phyloP scores from a whole-genome alignment of 139 green algal genomes.

The Ostreobium quekettii region DNA sequence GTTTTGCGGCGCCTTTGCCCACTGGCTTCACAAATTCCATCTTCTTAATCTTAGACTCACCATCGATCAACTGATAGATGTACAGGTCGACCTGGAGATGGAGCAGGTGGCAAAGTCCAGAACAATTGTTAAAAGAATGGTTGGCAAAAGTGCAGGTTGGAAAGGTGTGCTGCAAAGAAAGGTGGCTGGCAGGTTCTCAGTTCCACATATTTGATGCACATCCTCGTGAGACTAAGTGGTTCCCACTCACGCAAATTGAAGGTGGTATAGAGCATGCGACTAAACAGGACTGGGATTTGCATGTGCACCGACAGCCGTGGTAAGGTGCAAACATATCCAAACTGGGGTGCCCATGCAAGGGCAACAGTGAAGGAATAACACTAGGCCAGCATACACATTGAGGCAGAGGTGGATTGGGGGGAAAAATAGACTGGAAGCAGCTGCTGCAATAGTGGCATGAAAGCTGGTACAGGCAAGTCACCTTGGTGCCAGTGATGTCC shows the following conservation, averaged over 20 bases:
- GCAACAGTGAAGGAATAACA: too few relatives aligned
- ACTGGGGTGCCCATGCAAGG: too few relatives aligned
- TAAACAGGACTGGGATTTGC: neutral
- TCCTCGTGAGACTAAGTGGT: neutral
- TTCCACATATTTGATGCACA: too few relatives aligned
- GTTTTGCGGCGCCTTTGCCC: too few relatives aligned
- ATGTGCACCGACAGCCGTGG: too few relatives aligned
- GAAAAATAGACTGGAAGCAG: too few relatives aligned
- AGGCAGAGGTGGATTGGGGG: too few relatives aligned
- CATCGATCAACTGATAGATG: conserved; percentile 81
- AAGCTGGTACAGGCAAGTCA: too few relatives aligned
- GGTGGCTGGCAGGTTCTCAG: neutral
- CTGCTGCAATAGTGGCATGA: too few relatives aligned
- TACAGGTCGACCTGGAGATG: conserved; percentile 70
- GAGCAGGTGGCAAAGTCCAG: neutral
- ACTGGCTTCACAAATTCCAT: conserved; percentile 63
- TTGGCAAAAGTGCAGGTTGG: neutral
- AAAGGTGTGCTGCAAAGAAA: neutral
- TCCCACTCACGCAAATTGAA: neutral
- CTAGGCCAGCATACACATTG: too few relatives aligned
- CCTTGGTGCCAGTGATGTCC: conserved; percentile 82
- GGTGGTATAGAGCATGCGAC: neutral
- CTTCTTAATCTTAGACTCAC: conserved; percentile 77
- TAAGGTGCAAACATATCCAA: too few relatives aligned
- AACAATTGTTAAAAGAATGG: neutral